Evolutionary conservation across 164 flowering plant species (phyloP), one percentile per base, ranked within the genome.

Genomic region (Taxillus chinensis): DNA sequence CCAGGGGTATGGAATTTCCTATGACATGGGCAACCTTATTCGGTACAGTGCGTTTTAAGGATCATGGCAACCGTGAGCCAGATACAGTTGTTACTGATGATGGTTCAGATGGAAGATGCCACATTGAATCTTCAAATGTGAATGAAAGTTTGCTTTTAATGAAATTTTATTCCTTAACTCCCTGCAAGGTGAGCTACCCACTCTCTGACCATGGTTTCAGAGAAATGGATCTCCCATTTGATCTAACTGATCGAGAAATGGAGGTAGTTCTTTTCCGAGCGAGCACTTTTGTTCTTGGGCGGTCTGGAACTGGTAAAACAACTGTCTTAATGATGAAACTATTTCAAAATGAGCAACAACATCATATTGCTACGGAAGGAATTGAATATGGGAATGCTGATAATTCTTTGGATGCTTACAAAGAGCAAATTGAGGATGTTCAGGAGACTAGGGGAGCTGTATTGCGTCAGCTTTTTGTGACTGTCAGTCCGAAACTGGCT

Each of bases 291-390:
- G 76, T 90, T 17, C 68, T 88, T 37, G 97, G 97, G 52, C 73
- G 97, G 54, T 90, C 97, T 0, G 95, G 97, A 6, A 90, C 97
- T 1, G 97, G 97, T 48, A 90, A 90, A 66, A 90, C 97, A 2
- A 86, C 93, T 54, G 80, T 88, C 16, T 67, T 88, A 50, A 88
- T 90, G 0, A 83, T 80, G 88, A 90, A 86, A 64, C 62, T 90
- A 51, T 71, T 74, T 66, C 77, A 73, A 55, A 87, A 69, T 48
- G 87, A 86, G 59, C 74, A 84, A 50, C 69, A 66, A 3, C 67
- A 79, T 42, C 67, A 66, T 45, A n/a, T 76, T 14, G 78, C 82
- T 39, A 55, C 51, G 0, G 66, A 81, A 61, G 83, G 78, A 59
- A 43, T 72, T 13, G 11, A 10, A 62, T 73, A 65, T 40, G 54